Percentiles rank a stretch among this genome's conserved stretches.
Conservation (phyloP, 495 filamentous ascomycete species). For the Talaromyces proteolyticus region DNA sequence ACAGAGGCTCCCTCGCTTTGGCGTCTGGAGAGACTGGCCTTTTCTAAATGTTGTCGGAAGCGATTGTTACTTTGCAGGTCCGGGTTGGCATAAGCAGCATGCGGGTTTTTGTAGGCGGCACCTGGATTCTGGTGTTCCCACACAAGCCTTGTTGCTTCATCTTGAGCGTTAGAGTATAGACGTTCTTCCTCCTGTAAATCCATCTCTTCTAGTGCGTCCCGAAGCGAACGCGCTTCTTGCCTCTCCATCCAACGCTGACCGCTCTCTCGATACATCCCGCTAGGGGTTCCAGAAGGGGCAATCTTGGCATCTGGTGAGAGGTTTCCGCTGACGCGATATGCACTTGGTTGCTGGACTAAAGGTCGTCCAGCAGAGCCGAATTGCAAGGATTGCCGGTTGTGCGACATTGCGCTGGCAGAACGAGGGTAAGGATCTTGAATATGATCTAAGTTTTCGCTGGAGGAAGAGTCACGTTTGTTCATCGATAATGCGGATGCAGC, state of each 20-base stretch:
- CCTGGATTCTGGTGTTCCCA: slow-evolving; percentile 74
- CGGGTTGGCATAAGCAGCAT: slow-evolving; percentile 53
- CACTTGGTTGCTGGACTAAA: slow-evolving; percentile 36
- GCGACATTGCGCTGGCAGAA: slow-evolving; percentile 45
- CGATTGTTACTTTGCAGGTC: slow-evolving; percentile 18
- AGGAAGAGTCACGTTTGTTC: slow-evolving; percentile 15
- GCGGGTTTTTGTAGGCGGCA: slow-evolving; percentile 44
- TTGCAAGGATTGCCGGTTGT: slow-evolving; percentile 38
- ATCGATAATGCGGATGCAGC: slow-evolving; percentile 42
- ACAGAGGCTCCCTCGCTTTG: slow-evolving; percentile 44
- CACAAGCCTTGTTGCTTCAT: slow-evolving; percentile 83
- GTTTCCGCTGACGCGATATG: slow-evolving; percentile 29
- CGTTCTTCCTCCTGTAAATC: slow-evolving; percentile 63
- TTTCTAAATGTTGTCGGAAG: slow-evolving; percentile 43
- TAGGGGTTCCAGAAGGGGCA: slow-evolving; percentile 32
- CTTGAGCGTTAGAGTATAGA: slow-evolving; percentile 68
- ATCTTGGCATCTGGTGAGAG: slow-evolving; percentile 36
- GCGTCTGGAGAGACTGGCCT: slow-evolving; percentile 57
- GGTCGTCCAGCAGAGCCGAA: slow-evolving; percentile 33
- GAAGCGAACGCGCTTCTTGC: slow-evolving; percentile 71
- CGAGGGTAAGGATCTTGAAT: slow-evolving; percentile 27
- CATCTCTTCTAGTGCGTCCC: slow-evolving; percentile 77
- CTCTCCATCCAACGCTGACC: slow-evolving; percentile 81
- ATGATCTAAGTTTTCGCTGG: slow-evolving; percentile 7
- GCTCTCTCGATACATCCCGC: slow-evolving; percentile 68